phyloP scores from a whole-genome alignment of 2,329 filamentous ascomycete species.

The Botryotinia narcissicola region DNA sequence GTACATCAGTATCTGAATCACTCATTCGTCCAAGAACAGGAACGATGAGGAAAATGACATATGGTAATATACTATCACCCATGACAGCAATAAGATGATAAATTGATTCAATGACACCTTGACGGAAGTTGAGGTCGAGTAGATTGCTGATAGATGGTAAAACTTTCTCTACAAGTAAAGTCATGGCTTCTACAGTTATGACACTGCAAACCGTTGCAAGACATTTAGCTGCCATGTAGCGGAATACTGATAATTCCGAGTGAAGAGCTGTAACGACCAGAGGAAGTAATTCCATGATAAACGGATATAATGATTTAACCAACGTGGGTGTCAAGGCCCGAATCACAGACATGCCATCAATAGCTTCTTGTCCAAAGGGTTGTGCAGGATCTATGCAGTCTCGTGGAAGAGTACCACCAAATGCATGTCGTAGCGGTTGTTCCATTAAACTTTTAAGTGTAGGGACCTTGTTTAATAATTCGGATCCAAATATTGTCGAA shows the following conservation, averaged over 20 bases:
- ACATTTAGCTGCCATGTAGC: conserved; percentile 96
- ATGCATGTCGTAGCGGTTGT: conserved; percentile 71
- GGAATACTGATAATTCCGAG: conserved; percentile 84
- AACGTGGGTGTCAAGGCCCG: conserved; percentile 92
- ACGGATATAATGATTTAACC: conserved; percentile 69
- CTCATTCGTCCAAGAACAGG: conserved; percentile 97
- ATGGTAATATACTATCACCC: conserved; percentile 93
- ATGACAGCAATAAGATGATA: conserved; percentile 98
- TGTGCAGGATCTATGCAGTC: conserved; percentile 72
- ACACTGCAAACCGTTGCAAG: conserved; percentile 97
- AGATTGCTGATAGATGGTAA: conserved; percentile 90
- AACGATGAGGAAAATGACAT: conserved; percentile 98
- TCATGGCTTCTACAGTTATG: conserved; percentile 93
- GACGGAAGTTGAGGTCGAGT: conserved; percentile 80
- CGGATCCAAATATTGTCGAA: conserved; percentile 71
- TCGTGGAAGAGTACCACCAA: conserved; percentile 67
- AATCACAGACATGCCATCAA: conserved; percentile 90
- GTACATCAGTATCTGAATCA: conserved; percentile 93
- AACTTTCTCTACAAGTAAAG: conserved; percentile 88
- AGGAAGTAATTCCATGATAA: conserved; percentile 80
- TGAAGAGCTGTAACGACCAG: conserved; percentile 84
- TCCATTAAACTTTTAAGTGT: conserved; percentile 81
- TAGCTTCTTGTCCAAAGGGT: conserved; percentile 82
- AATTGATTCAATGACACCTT: conserved; percentile 91
- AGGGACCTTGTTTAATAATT: conserved; percentile 79